phyloP scores from a whole-genome alignment of 306 rosid genomes.

The Prunus mume region DNA sequence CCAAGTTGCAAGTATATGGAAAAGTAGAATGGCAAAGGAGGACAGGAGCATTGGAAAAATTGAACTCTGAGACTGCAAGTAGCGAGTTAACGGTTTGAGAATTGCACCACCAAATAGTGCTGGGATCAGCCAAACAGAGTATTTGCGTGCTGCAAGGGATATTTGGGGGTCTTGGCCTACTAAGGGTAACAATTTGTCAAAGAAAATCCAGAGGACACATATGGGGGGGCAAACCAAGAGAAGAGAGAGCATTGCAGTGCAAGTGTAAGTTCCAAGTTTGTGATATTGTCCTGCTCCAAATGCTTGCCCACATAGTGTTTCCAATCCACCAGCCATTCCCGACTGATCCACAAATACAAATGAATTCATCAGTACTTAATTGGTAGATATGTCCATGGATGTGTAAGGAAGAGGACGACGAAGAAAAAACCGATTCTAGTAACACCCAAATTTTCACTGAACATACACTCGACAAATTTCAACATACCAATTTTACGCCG shows the following conservation, averaged over 20 bases:
- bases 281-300: conserved; percentile 31
- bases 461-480: no score
- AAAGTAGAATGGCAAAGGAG: conserved; percentile 14
- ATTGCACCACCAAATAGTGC: conserved; percentile 27
- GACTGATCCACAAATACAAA: conserved; percentile 15
- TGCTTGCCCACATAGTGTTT: conserved; percentile 32
- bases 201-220: conserved; percentile 24
- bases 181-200: conserved; percentile 20
- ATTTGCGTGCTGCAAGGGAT: conserved; percentile 14
- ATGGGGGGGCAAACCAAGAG: conserved; percentile 19
- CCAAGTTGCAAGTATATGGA: conserved; percentile 54
- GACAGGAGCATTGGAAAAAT: conserved; percentile 18
- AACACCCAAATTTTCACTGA: no score
- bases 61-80: conserved; percentile 21
- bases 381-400: no score
- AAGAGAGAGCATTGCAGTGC: conserved; percentile 28
- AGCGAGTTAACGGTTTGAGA: conserved; percentile 28
- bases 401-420: no score
- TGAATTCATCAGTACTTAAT: background rate
- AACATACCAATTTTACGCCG: no score
- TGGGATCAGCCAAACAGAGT: conserved; percentile 28
- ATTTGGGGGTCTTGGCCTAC: conserved; percentile 26
- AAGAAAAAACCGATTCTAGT: background rate
- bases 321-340: conserved; percentile 35
- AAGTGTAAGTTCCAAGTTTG: conserved; percentile 30